Percentiles rank a stretch among this genome's conserved stretches.
Conservation (phyloP, 2,329 filamentous ascomycete genomes). For the Xylariales sp. region DNA sequence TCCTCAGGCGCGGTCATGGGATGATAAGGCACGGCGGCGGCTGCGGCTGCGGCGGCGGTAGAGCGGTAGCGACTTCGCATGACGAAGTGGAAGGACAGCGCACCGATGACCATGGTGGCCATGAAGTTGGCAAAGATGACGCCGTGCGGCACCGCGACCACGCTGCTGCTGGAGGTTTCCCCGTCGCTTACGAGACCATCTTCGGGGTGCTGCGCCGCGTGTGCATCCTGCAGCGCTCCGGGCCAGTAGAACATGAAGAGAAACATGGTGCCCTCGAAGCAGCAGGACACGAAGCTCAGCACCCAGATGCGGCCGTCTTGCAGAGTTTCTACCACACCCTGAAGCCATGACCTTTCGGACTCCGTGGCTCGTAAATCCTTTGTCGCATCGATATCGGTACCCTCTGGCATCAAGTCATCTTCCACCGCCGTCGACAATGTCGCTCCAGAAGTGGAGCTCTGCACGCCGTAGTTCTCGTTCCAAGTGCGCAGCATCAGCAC, state of each 20-base stretch:
- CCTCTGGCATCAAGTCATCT: too few species aligned
- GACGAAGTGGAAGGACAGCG: slow-evolving; percentile 43
- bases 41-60: too few species aligned
- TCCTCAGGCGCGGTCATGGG: too few species aligned
- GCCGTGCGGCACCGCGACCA: slow-evolving; percentile 33
- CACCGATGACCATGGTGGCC: slow-evolving; percentile 56
- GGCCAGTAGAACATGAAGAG: slow-evolving; percentile 29
- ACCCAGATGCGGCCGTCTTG: slow-evolving; percentile 23
- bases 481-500: slow-evolving; percentile 24
- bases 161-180: slow-evolving; percentile 6
- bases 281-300: slow-evolving; percentile 26
- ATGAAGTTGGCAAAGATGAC: slow-evolving; percentile 56
- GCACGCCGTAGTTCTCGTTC: slow-evolving; percentile 21
- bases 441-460: background rate
- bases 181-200: too few species aligned
- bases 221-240: slow-evolving; percentile 23
- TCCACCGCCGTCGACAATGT: background rate
- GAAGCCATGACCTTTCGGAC: background rate
- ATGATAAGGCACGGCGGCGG: too few species aligned
- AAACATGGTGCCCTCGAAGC: slow-evolving; percentile 28
- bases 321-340: background rate
- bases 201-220: slow-evolving; percentile 7
- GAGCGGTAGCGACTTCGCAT: slow-evolving; percentile 5
- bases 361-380: background rate
- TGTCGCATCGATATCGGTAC: background rate